phyloP scores from a whole-genome alignment of 2,329 filamentous ascomycete species.

The Calonectria crousiana region DNA sequence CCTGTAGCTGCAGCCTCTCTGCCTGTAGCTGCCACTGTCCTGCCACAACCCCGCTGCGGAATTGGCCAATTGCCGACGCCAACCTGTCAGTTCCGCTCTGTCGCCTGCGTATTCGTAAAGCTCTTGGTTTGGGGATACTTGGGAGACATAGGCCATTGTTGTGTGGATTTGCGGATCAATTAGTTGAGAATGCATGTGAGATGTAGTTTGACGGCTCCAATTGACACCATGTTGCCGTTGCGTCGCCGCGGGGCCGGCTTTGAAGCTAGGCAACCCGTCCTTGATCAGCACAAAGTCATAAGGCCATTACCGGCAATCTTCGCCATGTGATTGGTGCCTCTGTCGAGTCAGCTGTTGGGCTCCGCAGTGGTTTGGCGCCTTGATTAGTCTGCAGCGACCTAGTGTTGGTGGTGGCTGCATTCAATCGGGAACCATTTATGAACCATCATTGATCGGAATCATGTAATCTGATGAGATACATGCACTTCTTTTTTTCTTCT shows the following conservation, averaged over 20 bases:
- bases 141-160: neutral
- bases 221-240: neutral
- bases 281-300: neutral
- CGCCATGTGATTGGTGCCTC: neutral
- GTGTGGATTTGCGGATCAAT: neutral
- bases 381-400: no score
- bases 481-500: neutral
- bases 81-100: neutral
- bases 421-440: neutral
- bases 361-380: neutral
- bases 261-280: neutral
- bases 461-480: neutral
- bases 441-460: neutral
- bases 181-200: neutral
- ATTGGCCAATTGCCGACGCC: conserved; percentile 6
- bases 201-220: neutral
- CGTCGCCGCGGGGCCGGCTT: neutral
- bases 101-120: neutral
- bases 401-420: neutral
- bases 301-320: neutral
- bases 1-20: neutral
- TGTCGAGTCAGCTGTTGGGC: neutral
- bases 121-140: neutral
- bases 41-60: neutral
- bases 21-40: neutral